Evolutionary conservation across 2,329 filamentous ascomycete genomes (phyloP).

Genomic region (Claviceps humidiphila): DNA sequence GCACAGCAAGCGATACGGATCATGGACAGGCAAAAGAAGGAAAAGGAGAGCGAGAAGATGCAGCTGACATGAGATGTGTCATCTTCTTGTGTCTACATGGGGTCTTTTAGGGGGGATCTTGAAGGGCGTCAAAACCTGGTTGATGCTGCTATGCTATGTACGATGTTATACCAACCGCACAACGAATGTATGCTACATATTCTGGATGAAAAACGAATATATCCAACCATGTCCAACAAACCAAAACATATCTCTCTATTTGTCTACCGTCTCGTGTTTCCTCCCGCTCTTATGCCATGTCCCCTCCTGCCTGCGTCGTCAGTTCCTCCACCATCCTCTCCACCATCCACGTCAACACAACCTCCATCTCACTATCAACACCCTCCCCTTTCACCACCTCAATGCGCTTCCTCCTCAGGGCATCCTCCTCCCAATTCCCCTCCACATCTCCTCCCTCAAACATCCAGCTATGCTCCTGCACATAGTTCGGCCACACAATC

Average conservation of each 20-base stretch:
- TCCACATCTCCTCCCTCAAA: constrained; percentile 59
- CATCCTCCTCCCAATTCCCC: constrained; percentile 33
- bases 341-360: constrained; percentile 56
- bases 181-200: too few relatives aligned
- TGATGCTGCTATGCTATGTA: too few relatives aligned
- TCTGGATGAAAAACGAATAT: too few relatives aligned
- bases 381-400: constrained; percentile 32
- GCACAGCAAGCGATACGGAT: constrained; percentile 36
- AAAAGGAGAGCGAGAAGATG: background rate
- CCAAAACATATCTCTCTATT: too few relatives aligned
- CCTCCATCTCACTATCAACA: constrained; percentile 44
- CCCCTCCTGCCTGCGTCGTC: constrained; percentile 13
- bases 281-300: too few relatives aligned
- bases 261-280: too few relatives aligned
- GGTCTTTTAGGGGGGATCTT: background rate
- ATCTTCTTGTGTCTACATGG: background rate
- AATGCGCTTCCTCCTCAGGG: constrained; percentile 31
- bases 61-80: background rate
- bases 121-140: too few relatives aligned
- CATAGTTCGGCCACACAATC: constrained; percentile 94
- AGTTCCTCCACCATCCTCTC: constrained; percentile 41
- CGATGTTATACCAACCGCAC: too few relatives aligned
- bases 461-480: constrained; percentile 65
- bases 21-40: constrained; percentile 11
- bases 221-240: too few relatives aligned